phyloP scores from a whole-genome alignment of 305 asterid genomes.

The Fraxinus ornus region DNA sequence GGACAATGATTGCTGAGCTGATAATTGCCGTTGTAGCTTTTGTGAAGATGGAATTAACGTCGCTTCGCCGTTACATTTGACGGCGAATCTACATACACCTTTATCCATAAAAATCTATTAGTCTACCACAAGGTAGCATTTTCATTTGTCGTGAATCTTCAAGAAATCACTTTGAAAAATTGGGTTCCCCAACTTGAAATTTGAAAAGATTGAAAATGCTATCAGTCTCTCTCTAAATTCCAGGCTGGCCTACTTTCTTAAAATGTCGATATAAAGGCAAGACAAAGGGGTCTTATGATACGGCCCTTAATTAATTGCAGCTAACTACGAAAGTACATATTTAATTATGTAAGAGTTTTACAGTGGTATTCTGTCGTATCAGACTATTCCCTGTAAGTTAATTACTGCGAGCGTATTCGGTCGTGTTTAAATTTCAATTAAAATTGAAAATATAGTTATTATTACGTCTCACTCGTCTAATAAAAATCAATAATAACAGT shows the following conservation, averaged over 20 bases:
- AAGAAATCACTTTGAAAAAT: not conserved
- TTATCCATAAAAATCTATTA: not conserved
- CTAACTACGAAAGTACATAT: not conserved
- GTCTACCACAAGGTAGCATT: not conserved
- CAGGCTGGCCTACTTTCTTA: not conserved
- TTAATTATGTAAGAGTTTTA: not conserved
- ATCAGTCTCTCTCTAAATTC: not conserved
- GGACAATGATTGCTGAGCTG: constrained; percentile 50
- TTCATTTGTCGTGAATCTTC: not conserved
- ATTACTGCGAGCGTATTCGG: no score
- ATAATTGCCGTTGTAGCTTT: constrained; percentile 36
- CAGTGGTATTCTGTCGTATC: not conserved
- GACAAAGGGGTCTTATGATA: not conserved
- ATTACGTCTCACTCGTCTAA: no score
- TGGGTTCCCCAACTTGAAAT: constrained; percentile 8
- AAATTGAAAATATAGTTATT: no score
- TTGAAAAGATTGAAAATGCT: not conserved
- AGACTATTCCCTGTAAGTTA: no score
- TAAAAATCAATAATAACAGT: no score
- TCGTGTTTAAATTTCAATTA: no score
- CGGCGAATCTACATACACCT: constrained; percentile 27
- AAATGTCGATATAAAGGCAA: not conserved
- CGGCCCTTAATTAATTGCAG: not conserved
- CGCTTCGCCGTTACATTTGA: constrained; percentile 42
- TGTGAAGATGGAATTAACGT: constrained; percentile 23